Base-by-base conservation (phyloP, 805 yeast genomes). In the Cyberlindnera mississippiensis region DNA sequence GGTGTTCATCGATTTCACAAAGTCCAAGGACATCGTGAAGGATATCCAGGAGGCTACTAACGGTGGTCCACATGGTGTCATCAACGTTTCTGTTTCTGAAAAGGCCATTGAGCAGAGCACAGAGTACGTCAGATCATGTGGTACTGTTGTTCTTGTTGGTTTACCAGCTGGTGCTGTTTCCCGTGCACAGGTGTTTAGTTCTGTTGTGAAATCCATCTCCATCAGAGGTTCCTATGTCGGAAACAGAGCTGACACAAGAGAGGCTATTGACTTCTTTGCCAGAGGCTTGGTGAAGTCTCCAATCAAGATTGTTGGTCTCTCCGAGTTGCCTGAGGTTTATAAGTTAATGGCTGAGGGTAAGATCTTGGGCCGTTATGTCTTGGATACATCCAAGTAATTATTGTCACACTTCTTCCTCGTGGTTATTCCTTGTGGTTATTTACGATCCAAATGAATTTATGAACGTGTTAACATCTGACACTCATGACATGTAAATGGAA, bases 341-440 rank as follows among this genome's bases (percentile, higher is more conserved):
- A 66, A 72, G 38, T 61, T 72, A 62, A 77, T 76, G 82, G 77
- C 70, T 53, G 60, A 69, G 47, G 78, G 79, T 38, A 69, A 72
- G 62, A 72, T 76, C 51, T 48, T 67, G 53, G 96, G 96, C 55
- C 78, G 96, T 69, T 80, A 81, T 60, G 96, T 87, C 40, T 78
- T 87, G 46, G 95, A 88, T 68, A 82, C 85, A 31, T 61, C 78
- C 50, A 78, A 78, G 64, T 80, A 66, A 43, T 17, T 6, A 8
- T 24, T n/a, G n/a, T n/a, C n/a, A n/a, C n/a, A n/a, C 24, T 20
- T 20, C 24, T 20, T 20, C 24, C 24, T 20, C 9, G 6, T 20
- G 24, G 24, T 20, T 9, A 20, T 20, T 6, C 9, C 24, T 20
- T 20, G 24, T 20, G 24, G 9, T 20, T 20, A 6, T 20, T 20